phyloP scores from a whole-genome alignment of 148 eudicot species.

The Rhododendron kiyosumense region DNA sequence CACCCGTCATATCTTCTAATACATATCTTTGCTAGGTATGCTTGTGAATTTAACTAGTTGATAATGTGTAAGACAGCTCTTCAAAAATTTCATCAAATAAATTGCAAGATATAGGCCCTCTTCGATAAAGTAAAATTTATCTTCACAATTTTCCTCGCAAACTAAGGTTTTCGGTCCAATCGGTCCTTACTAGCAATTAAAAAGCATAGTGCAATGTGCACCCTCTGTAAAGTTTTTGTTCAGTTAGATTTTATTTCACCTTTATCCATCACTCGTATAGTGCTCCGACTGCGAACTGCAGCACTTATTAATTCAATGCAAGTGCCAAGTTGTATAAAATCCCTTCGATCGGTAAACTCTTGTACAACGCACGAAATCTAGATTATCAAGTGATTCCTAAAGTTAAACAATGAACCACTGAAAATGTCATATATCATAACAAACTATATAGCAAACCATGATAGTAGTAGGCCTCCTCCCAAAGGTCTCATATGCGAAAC shows the following conservation, averaged over 20 bases:
- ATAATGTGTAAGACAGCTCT: neutral
- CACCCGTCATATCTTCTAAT: neutral
- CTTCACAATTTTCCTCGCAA: neutral
- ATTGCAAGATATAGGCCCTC: neutral
- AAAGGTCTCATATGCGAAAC: too few species aligned
- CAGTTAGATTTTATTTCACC: neutral
- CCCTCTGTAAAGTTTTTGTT: neutral
- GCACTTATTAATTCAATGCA: neutral
- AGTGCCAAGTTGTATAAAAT: neutral
- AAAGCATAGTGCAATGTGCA: neutral
- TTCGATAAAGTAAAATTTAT: neutral
- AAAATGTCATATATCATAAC: neutral
- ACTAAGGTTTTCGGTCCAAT: neutral
- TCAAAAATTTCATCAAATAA: neutral
- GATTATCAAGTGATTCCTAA: neutral
- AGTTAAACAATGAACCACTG: neutral
- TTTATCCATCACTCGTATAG: neutral
- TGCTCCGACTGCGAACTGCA: neutral
- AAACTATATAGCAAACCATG: neutral
- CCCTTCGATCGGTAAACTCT: neutral
- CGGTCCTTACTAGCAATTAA: neutral
- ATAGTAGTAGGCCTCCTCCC: too few species aligned
- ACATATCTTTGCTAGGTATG: neutral
- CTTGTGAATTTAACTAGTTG: neutral
- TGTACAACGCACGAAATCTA: neutral